Evolutionary conservation across 31 red algal genomes (phyloP), one percentile per base, ranked within the genome.

Genomic region (Endocladia muricata): DNA sequence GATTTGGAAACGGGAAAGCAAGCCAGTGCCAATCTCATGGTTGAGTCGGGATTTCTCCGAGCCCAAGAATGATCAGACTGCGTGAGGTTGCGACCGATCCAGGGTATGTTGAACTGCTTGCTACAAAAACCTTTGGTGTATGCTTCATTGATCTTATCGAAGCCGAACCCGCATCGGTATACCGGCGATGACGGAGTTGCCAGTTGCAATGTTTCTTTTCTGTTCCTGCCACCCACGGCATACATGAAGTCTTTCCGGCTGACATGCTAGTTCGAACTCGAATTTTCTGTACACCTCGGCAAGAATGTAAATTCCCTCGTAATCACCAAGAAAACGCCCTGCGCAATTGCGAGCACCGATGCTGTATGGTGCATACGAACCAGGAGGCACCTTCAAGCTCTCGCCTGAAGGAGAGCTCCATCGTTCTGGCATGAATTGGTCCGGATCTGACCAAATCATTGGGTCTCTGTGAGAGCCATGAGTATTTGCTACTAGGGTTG

Each of bases 301-400:
- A 15, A 74, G 48, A 22, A 83, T 70, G 3, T 59, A 34, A 3
- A 74, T 17, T 15, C 67, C 68, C 70, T 83, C 68, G 15, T 61
- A 15, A 26, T 83, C 79, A 29, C 44, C 79, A 13, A 83, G 40
- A 29, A 83, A 83, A 34, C 47, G 51, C 29, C 79, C 79, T 33
- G 68, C 35, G 38, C 79, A 83, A 41, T 35, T 76, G 31, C 38
- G 30, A 11, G 34, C 48, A 6, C 79, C 79, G 25, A 83, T 19
- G 33, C 79, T 74, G 37, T 76, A 83, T 3, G 79, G 79, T 23
- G 75, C 55, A 19, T 42, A 83, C 1, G 69, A 44, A 4, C 79
- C 79, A 28, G 79, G 15, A n/a, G 69, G 70, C n/a, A 37, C 31
- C 4, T 37, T 3, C 37, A 9, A 8, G n/a, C 40, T 41, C 3